phyloP scores from a whole-genome alignment of 371 early-diverging fungal species.

The Chytridium lagenaria region DNA sequence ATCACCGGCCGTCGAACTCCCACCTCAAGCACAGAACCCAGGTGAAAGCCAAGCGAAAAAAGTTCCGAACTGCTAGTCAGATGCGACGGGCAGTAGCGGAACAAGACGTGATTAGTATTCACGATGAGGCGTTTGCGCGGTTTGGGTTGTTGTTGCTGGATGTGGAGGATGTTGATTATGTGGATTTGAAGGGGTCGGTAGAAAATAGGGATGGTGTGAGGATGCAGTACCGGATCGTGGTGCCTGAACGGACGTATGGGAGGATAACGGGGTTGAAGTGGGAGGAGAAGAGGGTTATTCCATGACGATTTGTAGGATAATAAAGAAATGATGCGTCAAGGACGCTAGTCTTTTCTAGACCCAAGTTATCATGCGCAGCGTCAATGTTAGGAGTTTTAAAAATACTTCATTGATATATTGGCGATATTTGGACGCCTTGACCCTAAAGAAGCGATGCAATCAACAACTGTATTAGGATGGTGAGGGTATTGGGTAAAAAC shows the following conservation, averaged over 20 bases:
- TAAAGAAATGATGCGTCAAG: too few species aligned
- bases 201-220: not conserved
- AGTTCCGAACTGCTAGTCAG: conserved; percentile 9
- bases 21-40: not conserved
- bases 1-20: not conserved
- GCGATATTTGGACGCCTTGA: too few species aligned
- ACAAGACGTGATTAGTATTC: not conserved
- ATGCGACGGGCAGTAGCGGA: not conserved
- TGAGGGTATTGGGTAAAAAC: too few species aligned
- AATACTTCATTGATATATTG: too few species aligned
- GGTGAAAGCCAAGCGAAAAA: not conserved
- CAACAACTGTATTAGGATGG: too few species aligned
- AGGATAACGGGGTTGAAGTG: conserved; percentile 19
- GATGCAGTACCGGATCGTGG: conserved; percentile 10
- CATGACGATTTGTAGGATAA: not conserved
- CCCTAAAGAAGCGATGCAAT: too few species aligned
- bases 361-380: too few species aligned
- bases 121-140: conserved; percentile 21
- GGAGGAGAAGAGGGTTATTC: conserved; percentile 18
- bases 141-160: conserved; percentile 27
- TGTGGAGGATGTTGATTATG: conserved; percentile 30
- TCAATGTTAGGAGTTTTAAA: too few species aligned
- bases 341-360: too few species aligned
- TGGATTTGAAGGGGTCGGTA: conserved; percentile 14
- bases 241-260: conserved; percentile 25